Evolutionary conservation across 2,329 filamentous ascomycete species (phyloP).

Genomic region (Plectosphaerella plurivora): DNA sequence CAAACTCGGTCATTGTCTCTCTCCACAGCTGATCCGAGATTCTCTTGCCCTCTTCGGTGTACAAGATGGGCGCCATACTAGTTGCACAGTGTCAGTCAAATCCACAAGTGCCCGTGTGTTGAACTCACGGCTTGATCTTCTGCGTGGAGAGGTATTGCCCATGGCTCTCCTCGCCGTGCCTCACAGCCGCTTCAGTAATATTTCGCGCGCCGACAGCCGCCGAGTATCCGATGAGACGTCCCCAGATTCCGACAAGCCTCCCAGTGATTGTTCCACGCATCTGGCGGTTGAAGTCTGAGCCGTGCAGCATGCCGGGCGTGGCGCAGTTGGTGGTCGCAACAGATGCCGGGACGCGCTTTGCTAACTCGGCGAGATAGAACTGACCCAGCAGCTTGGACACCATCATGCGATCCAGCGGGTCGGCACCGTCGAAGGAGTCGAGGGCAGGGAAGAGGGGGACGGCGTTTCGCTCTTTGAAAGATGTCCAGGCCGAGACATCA

Average conservation of each 20-base stretch:
- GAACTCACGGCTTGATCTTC: not conserved
- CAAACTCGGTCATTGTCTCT: constrained; percentile 28
- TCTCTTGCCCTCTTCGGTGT: constrained; percentile 25
- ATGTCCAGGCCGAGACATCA: constrained; percentile 13
- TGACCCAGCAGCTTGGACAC: constrained; percentile 24
- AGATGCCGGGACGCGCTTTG: constrained; percentile 27
- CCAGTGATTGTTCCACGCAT: constrained; percentile 8
- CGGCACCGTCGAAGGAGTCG: constrained; percentile 18
- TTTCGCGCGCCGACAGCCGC: constrained; percentile 5
- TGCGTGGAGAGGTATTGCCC: not conserved
- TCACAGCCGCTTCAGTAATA: constrained; percentile 4
- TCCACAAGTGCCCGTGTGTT: not conserved
- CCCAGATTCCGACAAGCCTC: not conserved
- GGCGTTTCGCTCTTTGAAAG: constrained; percentile 14
- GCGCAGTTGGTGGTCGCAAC: constrained; percentile 41
- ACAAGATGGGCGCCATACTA: constrained; percentile 14
- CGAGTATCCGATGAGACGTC: constrained; percentile 13
- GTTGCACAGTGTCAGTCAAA: not conserved
- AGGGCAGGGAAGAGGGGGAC: constrained; percentile 27
- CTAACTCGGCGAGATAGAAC: constrained; percentile 28
- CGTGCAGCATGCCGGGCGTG: constrained; percentile 37
- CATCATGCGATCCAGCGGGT: constrained; percentile 15
- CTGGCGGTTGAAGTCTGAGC: constrained; percentile 33
- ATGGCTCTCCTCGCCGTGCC: constrained; percentile 3
- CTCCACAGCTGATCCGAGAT: constrained; percentile 31